Evolutionary conservation across 2,329 filamentous ascomycete species (phyloP).

Genomic region (Alternaria sp.): DNA sequence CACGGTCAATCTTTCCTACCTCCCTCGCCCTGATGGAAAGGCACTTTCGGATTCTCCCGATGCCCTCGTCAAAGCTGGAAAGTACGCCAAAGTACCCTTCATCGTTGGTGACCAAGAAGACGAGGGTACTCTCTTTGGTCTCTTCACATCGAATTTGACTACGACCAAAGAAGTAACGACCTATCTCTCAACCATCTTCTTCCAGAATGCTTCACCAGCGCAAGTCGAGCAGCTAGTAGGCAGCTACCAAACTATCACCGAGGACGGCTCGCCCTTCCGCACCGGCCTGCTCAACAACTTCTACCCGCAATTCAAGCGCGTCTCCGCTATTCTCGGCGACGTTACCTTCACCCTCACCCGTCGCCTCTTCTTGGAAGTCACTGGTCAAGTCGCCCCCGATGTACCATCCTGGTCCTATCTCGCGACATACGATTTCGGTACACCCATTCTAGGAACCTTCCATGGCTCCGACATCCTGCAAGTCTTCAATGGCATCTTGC

Average conservation of each 20-base stretch:
- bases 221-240: slow-evolving; percentile 64
- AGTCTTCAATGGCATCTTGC: slow-evolving; percentile 69
- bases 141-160: slow-evolving; percentile 73
- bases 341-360: slow-evolving; percentile 75
- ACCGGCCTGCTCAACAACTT: slow-evolving; percentile 72
- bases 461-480: slow-evolving; percentile 74
- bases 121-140: slow-evolving; percentile 76
- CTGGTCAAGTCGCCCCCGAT: slow-evolving; percentile 57
- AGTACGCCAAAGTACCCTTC: slow-evolving; percentile 66
- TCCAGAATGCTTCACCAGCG: slow-evolving; percentile 60
- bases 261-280: slow-evolving; percentile 73
- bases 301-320: slow-evolving; percentile 78
- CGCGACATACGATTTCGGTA: slow-evolving; percentile 72
- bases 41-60: slow-evolving; percentile 70
- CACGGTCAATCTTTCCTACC: slow-evolving; percentile 73
- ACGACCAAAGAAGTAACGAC: slow-evolving; percentile 63
- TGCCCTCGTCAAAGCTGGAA: slow-evolving; percentile 58
- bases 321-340: slow-evolving; percentile 78
- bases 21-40: slow-evolving; percentile 74
- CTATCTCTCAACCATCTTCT: slow-evolving; percentile 70
- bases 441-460: slow-evolving; percentile 76
- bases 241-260: slow-evolving; percentile 65
- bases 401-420: slow-evolving; percentile 79
- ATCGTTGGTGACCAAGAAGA: slow-evolving; percentile 80
- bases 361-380: slow-evolving; percentile 64